Percentiles rank a stretch among this genome's conserved stretches.
phyloP scores from a whole-genome alignment of 2,329 filamentous ascomycete genomes.

The Calonectria hawksworthii region DNA sequence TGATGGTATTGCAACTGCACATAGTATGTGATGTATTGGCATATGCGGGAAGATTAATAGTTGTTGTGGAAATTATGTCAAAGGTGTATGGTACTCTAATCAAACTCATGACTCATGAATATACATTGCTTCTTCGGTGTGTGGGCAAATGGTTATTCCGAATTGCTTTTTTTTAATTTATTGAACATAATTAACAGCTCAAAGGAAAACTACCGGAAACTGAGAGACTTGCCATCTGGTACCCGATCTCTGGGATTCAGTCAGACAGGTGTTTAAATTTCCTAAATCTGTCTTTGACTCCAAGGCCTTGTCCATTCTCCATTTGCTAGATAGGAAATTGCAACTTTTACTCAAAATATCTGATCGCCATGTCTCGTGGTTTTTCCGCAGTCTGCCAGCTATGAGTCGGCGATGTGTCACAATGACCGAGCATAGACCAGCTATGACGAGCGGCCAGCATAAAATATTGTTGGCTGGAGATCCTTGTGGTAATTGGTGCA shows the following conservation, averaged over 20 bases:
- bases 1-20: too few relatives aligned
- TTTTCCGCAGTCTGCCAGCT: neutral
- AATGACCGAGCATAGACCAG: neutral
- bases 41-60: too few relatives aligned
- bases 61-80: too few relatives aligned
- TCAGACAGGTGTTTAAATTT: neutral
- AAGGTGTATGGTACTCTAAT: too few relatives aligned
- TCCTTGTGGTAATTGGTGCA: neutral
- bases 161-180: too few relatives aligned
- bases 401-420: neutral
- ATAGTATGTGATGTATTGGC: too few relatives aligned
- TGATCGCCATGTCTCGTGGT: neutral
- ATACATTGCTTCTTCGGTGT: too few relatives aligned
- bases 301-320: neutral
- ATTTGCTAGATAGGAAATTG: neutral
- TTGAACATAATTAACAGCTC: too few relatives aligned
- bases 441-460: neutral
- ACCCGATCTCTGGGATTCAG: neutral
- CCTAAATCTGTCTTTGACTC: neutral
- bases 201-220: neutral
- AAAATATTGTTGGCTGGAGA: neutral
- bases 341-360: neutral
- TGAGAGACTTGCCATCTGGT: neutral
- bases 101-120: too few relatives aligned
- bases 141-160: too few relatives aligned